Evolutionary conservation across 257 asterid species (phyloP).

Genomic region (Avicennia marina): DNA sequence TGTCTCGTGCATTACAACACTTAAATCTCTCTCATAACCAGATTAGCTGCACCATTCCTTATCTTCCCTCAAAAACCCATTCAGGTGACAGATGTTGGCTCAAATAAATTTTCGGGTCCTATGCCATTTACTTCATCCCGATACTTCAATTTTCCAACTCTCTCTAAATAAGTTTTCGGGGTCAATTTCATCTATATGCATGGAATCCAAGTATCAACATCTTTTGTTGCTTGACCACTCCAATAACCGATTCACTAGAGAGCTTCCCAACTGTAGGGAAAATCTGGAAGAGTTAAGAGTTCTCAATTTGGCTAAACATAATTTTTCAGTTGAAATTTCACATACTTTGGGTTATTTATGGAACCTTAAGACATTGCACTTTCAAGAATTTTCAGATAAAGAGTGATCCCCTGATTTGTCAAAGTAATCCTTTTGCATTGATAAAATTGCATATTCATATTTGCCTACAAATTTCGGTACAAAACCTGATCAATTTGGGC

Average conservation of each 20-base stretch:
- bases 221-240: slow-evolving; percentile 1
- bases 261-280: slow-evolving; percentile 25
- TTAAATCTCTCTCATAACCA: slow-evolving; percentile 33
- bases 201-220: too few species aligned
- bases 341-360: too few species aligned
- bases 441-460: not conserved
- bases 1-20: not conserved
- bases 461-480: not conserved
- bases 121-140: not conserved
- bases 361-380: too few species aligned
- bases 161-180: slow-evolving; percentile 7
- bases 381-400: too few species aligned
- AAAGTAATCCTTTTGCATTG: not conserved
- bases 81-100: not conserved
- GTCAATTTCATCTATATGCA: slow-evolving; percentile 15
- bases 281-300: not conserved
- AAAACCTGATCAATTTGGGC: not conserved
- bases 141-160: not conserved
- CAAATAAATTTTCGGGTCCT: slow-evolving; percentile 17
- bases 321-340: slow-evolving; percentile 14
- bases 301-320: slow-evolving; percentile 11
- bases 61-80: not conserved
- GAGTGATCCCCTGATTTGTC: not conserved
- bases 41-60: slow-evolving; percentile 24
- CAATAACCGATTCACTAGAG: slow-evolving; percentile 11